phyloP scores from a whole-genome alignment of 345 rosid genomes.

The Brassica rapa region DNA sequence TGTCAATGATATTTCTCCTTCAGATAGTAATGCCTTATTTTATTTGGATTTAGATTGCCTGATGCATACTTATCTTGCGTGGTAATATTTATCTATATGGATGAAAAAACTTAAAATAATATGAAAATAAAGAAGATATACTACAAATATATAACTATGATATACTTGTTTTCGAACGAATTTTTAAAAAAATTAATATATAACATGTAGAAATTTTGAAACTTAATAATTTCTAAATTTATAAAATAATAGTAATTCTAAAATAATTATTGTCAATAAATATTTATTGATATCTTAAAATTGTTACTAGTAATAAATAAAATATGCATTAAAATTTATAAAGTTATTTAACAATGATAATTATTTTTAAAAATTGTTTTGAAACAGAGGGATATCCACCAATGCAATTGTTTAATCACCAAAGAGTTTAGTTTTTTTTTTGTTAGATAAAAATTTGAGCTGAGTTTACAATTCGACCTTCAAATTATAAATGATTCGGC shows the following conservation, averaged over 20 bases:
- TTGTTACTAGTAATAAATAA: neutral
- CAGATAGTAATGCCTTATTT: neutral
- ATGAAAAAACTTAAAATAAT: neutral
- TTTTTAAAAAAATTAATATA: too few species aligned
- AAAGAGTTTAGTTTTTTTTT: neutral
- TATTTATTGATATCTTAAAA: neutral
- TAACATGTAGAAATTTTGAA: too few species aligned
- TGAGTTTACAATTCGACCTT: neutral
- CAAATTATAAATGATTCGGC: neutral
- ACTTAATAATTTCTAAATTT: too few species aligned
- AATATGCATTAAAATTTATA: neutral
- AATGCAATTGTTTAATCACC: neutral
- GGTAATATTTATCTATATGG: neutral
- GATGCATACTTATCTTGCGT: neutral
- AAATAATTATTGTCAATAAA: neutral
- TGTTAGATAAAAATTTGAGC: neutral
- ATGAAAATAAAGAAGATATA: neutral
- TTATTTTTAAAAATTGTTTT: too few species aligned
- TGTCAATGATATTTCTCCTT: neutral
- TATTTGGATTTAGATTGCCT: neutral
- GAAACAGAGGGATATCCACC: neutral
- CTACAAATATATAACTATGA: neutral
- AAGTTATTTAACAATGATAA: too few species aligned
- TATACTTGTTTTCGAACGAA: neutral
- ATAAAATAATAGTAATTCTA: neutral